Evolutionary conservation across 2,329 filamentous ascomycete species (phyloP).

Genomic region (Colletotrichum gloeosporioides): DNA sequence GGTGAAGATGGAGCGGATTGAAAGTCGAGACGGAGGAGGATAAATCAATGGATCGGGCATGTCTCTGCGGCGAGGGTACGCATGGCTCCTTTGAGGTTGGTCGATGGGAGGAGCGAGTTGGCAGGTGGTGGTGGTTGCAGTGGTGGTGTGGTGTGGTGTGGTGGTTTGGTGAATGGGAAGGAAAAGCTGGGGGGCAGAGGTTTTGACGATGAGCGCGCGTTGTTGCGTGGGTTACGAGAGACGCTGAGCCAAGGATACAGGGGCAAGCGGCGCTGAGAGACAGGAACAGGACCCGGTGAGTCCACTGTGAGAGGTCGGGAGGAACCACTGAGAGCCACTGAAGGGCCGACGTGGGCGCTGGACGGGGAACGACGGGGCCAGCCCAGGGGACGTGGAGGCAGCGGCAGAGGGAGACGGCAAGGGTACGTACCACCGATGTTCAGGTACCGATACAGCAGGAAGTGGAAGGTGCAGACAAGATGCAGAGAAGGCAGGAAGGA

Average conservation of each 20-base stretch:
- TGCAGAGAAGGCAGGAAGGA: neutral
- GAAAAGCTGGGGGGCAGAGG: slow-evolving; percentile 10
- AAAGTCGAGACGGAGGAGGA: slow-evolving; percentile 29
- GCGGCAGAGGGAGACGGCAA: neutral
- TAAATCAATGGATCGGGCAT: slow-evolving; percentile 16
- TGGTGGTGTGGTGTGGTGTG: neutral
- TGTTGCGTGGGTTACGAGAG: neutral
- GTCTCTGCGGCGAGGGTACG: slow-evolving; percentile 13
- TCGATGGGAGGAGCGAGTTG: neutral
- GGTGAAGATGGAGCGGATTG: slow-evolving; percentile 32
- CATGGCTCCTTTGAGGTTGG: neutral
- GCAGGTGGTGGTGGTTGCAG: neutral
- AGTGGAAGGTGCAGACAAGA: neutral
- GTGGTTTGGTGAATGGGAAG: neutral
- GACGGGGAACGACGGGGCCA: neutral
- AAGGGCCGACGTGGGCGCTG: neutral
- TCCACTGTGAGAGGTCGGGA: neutral
- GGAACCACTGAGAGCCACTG: neutral
- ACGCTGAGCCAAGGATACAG: neutral
- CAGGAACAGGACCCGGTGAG: slow-evolving; percentile 3
- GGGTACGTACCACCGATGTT: neutral
- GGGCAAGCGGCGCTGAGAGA: neutral
- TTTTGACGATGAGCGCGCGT: slow-evolving; percentile 14
- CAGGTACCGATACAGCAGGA: neutral
- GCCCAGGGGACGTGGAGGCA: neutral